phyloP scores from a whole-genome alignment of 768 basidiomycete species.

The Lentinula detonsa region DNA sequence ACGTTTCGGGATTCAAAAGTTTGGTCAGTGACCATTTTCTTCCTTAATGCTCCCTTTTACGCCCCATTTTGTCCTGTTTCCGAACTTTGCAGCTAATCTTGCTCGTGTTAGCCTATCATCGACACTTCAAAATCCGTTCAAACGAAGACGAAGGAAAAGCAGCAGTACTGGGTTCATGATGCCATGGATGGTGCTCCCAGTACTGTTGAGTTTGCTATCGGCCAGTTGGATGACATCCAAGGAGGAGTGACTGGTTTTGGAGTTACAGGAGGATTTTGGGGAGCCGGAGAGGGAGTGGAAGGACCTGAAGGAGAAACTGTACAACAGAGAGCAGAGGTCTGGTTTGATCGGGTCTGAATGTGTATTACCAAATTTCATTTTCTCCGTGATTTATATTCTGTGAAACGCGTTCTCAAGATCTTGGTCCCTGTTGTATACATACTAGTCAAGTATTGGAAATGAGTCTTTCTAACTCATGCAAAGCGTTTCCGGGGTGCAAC shows the following conservation, averaged over 20 bases:
- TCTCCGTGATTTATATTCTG: no score
- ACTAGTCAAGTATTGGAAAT: no score
- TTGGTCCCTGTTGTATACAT: no score
- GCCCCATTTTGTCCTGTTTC: not conserved
- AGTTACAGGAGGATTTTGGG: slow-evolving; percentile 13
- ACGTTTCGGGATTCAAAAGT: slow-evolving; percentile 11
- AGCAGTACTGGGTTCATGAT: slow-evolving; percentile 15
- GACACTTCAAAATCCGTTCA: not conserved
- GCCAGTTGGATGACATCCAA: not conserved
- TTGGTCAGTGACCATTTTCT: slow-evolving; percentile 9
- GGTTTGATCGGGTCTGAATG: slow-evolving; percentile 5
- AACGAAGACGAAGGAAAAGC: not conserved
- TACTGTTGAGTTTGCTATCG: slow-evolving; percentile 13
- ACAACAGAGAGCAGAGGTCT: slow-evolving; percentile 10
- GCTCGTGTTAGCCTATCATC: not conserved
- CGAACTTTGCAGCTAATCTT: no score
- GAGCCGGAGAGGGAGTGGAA: slow-evolving; percentile 7
- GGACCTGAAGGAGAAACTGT: slow-evolving; percentile 7
- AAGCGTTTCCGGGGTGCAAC: no score
- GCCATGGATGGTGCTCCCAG: slow-evolving; percentile 8
- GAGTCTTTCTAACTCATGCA: no score
- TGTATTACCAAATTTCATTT: no score
- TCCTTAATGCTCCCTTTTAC: not conserved
- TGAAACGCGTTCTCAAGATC: not conserved
- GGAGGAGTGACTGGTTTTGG: slow-evolving; percentile 14